A percentile compares a stretch with the other conserved stretches of the same genome.
phyloP scores from a whole-genome alignment of 2,329 filamentous ascomycete species.

The Aspergillus intermedius region DNA sequence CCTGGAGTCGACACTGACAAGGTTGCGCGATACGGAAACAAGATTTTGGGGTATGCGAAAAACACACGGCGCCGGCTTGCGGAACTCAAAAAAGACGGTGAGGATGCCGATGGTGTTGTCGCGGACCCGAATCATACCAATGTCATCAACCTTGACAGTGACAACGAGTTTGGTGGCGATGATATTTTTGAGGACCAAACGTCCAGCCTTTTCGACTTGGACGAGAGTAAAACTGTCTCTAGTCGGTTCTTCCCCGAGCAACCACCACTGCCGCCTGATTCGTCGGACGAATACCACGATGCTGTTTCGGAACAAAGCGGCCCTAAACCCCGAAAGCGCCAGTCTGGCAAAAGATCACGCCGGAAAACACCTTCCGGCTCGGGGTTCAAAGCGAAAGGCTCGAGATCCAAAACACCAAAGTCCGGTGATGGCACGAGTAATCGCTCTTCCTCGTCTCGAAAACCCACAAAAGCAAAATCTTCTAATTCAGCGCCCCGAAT shows the following conservation, averaged over 20 bases:
- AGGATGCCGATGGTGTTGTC: constrained; percentile 44
- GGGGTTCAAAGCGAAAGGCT: constrained; percentile 18
- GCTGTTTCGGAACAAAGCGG: constrained; percentile 11
- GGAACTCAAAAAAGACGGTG: constrained; percentile 39
- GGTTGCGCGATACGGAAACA: constrained; percentile 37
- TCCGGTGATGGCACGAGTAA: constrained; percentile 14
- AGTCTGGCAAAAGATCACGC: constrained; percentile 18
- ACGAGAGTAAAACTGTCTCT: constrained; percentile 18
- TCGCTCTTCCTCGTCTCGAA: constrained; percentile 17
- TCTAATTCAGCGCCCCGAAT: constrained; percentile 24
- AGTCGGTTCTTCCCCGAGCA: constrained; percentile 30
- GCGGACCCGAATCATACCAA: constrained; percentile 42
- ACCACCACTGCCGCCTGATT: constrained; percentile 15
- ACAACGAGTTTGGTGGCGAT: constrained; percentile 34
- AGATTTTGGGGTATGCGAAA: constrained; percentile 37
- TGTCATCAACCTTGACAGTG: constrained; percentile 36
- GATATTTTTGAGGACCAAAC: constrained; percentile 25
- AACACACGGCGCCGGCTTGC: constrained; percentile 36
- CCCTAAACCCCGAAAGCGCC: constrained; percentile 20
- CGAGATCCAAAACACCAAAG: constrained; percentile 16
- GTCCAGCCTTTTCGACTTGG: constrained; percentile 15
- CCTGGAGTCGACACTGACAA: constrained; percentile 40
- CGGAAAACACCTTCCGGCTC: constrained; percentile 19
- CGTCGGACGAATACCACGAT: constrained; percentile 16
- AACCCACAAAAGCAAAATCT: constrained; percentile 19